These are phyloP conservation scores for Talaromyces pinophilus DNA, from an alignment of 2,329 filamentous ascomycete genomes.

Conservation along the genomic window DNA sequence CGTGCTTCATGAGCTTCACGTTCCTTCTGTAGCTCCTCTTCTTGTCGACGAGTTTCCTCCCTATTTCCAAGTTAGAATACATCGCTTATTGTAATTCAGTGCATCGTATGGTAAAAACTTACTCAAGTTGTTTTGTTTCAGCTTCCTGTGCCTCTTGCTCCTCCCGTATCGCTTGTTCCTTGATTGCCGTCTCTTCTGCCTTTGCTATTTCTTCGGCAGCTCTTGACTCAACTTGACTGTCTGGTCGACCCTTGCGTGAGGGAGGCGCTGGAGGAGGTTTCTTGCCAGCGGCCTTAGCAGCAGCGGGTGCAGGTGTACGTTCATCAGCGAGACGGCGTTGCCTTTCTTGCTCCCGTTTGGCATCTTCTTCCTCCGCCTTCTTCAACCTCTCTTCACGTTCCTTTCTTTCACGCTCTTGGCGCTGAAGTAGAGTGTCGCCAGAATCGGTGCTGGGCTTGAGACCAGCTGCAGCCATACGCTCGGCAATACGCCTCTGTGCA, in stretches of 20 bases:
- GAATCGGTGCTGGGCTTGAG: conserved; percentile 80
- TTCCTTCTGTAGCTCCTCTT: conserved; percentile 78
- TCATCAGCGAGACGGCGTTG: conserved; percentile 82
- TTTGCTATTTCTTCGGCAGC: conserved; percentile 61
- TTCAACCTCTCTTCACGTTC: conserved; percentile 85
- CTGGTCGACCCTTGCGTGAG: conserved; percentile 67
- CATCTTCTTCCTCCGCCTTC: conserved; percentile 92
- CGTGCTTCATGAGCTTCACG: conserved; percentile 79
- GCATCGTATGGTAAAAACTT: conserved; percentile 50
- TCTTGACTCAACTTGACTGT: conserved; percentile 60
- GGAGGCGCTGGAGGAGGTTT: conserved; percentile 72
- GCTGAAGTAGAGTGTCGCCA: conserved; percentile 78
- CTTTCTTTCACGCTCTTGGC: conserved; percentile 81
- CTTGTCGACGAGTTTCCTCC: conserved; percentile 70
- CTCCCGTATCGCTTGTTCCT: conserved; percentile 59
- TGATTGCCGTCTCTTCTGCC: conserved; percentile 58
- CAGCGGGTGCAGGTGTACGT: conserved; percentile 62
- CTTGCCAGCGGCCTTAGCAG: conserved; percentile 58
- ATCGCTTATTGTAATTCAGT: conserved; percentile 12
- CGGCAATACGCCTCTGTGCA: conserved; percentile 94
- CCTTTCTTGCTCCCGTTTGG: conserved; percentile 81
- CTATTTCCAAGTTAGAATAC: conserved; percentile 50
- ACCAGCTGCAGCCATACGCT: conserved; percentile 87
- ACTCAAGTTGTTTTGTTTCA: conserved; percentile 78
- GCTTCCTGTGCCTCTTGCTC: conserved; percentile 76